Conservation (phyloP, 2,329 filamentous ascomycete genomes). For the Echinosphaeria canescens region DNA sequence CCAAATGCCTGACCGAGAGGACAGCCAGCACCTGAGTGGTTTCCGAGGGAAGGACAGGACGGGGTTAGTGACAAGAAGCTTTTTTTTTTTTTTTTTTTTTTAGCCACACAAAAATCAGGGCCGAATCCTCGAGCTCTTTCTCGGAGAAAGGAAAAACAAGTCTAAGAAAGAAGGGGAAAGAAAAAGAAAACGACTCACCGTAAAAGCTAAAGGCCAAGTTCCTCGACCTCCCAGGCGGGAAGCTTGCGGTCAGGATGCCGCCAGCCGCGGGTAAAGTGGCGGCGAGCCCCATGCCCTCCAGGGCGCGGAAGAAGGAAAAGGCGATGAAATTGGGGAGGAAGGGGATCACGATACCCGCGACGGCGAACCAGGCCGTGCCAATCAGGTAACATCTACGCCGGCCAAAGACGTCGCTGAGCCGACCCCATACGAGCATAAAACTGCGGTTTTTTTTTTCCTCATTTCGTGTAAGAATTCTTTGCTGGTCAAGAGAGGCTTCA, state of each 20-base stretch:
- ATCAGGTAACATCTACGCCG: constrained; percentile 42
- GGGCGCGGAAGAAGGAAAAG: constrained; percentile 42
- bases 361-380: constrained; percentile 40
- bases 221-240: constrained; percentile 44
- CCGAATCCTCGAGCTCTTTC: no score
- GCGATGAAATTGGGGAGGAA: constrained; percentile 45
- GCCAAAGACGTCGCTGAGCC: constrained; percentile 44
- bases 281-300: constrained; percentile 46
- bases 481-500: no score
- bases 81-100: no score
- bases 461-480: no score
- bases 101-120: no score
- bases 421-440: constrained; percentile 44
- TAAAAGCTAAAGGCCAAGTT: constrained; percentile 50
- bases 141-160: no score
- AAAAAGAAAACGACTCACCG: constrained; percentile 12
- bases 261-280: constrained; percentile 51
- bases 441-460: no score
- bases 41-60: no score
- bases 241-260: constrained; percentile 45
- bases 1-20: constrained; percentile 43
- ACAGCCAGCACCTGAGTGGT: constrained; percentile 38
- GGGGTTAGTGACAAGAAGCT: no score
- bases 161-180: no score
- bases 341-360: constrained; percentile 34